Evolutionary conservation across 2,329 filamentous ascomycete species (phyloP), one percentile per base, ranked within the genome.

Genomic region (Piedraia hortae): DNA sequence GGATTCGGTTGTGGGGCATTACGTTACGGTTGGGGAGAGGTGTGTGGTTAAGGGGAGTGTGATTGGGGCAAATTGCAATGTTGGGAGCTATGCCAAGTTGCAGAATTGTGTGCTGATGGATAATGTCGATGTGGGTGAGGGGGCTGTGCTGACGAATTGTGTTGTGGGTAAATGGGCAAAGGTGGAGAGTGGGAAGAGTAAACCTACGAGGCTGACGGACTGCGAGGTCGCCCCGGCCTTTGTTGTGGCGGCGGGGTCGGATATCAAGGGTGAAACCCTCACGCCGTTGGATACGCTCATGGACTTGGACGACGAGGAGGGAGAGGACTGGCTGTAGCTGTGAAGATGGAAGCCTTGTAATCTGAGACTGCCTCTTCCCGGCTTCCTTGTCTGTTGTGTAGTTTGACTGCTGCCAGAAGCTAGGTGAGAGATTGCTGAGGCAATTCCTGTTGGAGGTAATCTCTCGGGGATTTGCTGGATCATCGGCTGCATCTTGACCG

Each of bases 21-120:
- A 91, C 37, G 77, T 88, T 18, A 77, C 67, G 1, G 66, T 93
- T 0, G 74, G 82, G 38, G 74, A 82, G 35, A 82, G 82, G 42
- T 69, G 65, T 12, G 71, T 78, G n/a, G 72, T 97, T 48, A 91
- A 90, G 44, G 77, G 90, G 45, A 71, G 59, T 16, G 75, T 91
- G 14, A 63, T 97, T 18, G 85, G 85, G 3, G 64, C 74, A 4
- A 77, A 75, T 34, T 89, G 77, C 42, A 69, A 73, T 35, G 82
- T 97, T 31, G 66, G 68, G 29, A 66, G 70, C 33, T 77, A 78
- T n/a, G 77, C 72, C 14, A 73, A 80, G 32, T 48, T 97, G 19
- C 67, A 65, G n/a, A 62, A 80, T 31, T 93, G 82, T 44, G 47
- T 93, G 21, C 50, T 93, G 10, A 91, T 93, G 77, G 82, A 93